These are phyloP conservation scores for Pistacia vera DNA, from an alignment of 345 rosid species.

Conservation along the genomic window DNA sequence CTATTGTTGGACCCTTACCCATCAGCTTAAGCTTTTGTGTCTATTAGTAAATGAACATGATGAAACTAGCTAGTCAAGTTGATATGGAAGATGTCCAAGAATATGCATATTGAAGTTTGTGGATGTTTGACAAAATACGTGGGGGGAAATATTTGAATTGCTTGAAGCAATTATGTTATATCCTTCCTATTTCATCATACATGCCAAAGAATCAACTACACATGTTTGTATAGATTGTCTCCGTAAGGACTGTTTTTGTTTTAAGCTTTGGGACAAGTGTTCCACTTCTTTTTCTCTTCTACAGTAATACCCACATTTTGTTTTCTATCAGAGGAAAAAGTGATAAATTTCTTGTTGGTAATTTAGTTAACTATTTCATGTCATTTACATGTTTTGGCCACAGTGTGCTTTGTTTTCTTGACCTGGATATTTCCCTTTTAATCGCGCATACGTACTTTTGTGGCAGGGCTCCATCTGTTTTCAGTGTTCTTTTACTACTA, in stretches of 20 bases:
- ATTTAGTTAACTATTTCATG: background rate
- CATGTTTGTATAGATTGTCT: too few relatives aligned
- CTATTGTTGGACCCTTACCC: too few relatives aligned
- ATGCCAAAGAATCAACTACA: too few relatives aligned
- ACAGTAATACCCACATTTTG: too few relatives aligned
- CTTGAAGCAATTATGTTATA: slow-evolving; percentile 1
- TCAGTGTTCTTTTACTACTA: slow-evolving; percentile 73
- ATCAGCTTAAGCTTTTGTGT: too few relatives aligned
- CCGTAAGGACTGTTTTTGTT: too few relatives aligned
- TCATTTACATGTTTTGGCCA: background rate
- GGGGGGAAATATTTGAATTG: background rate
- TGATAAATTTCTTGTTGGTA: slow-evolving; percentile 1
- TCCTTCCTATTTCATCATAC: background rate
- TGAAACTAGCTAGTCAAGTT: slow-evolving; percentile 1
- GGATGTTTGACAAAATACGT: background rate
- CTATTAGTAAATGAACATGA: background rate
- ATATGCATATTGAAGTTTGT: slow-evolving; percentile 8
- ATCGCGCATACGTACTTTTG: background rate
- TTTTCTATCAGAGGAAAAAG: too few relatives aligned
- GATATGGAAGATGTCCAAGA: background rate
- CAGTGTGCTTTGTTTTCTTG: background rate
- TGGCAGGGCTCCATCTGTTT: slow-evolving; percentile 90
- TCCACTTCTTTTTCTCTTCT: slow-evolving; percentile 1
- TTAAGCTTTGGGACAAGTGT: background rate
- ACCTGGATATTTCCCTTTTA: background rate